A percentile compares a stretch with the other conserved stretches of the same genome.
Evolutionary conservation across 306 rosid species (phyloP).

Genomic region (cucumber (Cucumis sativus)): Cucumber_9930_V3 NC_026661.2:20161001-20161500

Average conservation of each 20-base stretch:
- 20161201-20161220: not conserved
- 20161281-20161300: not conserved
- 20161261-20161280: not conserved
- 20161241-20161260: not conserved
- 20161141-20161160: slow-evolving; percentile 11
- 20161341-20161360: slow-evolving; percentile 75
- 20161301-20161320: not conserved
- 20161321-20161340: slow-evolving; percentile 93
- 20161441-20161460: not conserved
- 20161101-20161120: slow-evolving; percentile 77
- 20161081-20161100: slow-evolving; percentile 72
- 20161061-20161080: slow-evolving; percentile 89
- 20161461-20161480: not conserved
- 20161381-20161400: slow-evolving; percentile 92
- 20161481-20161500: not conserved
- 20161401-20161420: slow-evolving; percentile 27
- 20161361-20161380: slow-evolving; percentile 80
- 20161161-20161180: not conserved
- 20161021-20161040: slow-evolving; percentile 39
- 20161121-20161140: slow-evolving; percentile 77
- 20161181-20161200: not conserved
- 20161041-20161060: slow-evolving; percentile 83
- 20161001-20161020: not conserved
- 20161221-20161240: not conserved
- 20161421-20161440: not conserved